Base-by-base conservation (phyloP, 2,329 filamentous ascomycete genomes). In the Fusarium avenaceum region DNA sequence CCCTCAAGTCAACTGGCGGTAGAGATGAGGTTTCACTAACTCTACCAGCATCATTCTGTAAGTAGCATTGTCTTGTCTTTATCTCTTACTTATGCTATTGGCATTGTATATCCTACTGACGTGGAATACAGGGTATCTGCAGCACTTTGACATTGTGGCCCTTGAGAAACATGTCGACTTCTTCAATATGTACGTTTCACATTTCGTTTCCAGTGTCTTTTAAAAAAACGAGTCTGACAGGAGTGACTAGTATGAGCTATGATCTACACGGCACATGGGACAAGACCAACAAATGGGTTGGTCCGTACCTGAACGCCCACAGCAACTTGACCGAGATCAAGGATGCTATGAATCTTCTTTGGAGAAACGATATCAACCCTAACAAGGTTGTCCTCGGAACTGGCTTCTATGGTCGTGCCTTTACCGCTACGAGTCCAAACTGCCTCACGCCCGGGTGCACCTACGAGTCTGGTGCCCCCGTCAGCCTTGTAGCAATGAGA, bases 311-410 rank as follows among this genome's bases (percentile, higher is more conserved):
- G 11, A 69, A 76, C n/a, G 67, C 76, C 0, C 83, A 85, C 56
- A 83, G 82, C 1, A 84, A 86, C 63, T 46, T 85, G 7, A 83
- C 81, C 1, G 82, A 85, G 63, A 83, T 84, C 32, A 69, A 81
- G 3, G 22, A 65, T 1, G 74, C 73, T 0, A 56, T 85, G 0
- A 77, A 84, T 2, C 78, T 86, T 0, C 71, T 87, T 4, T 86
- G 84, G 83, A 76, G 81, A 7, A 80, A 77, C 30, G 68, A 79
- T 28, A 75, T 87, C 19, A 57, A 75, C 3, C 78, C 84, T 0
- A 45, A 60, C 0, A 80, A 83, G 38, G 74, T 87, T 8, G 74
- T 72, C 7, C 56, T 87, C 5, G 48, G 48, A 15, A 20, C 80
- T 4, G 81, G 72, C 4, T 84, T 82, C 48, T 86, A 86, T 57